phyloP scores from a whole-genome alignment of 2,329 filamentous ascomycete species.

The Colletotrichum zoysiae region DNA sequence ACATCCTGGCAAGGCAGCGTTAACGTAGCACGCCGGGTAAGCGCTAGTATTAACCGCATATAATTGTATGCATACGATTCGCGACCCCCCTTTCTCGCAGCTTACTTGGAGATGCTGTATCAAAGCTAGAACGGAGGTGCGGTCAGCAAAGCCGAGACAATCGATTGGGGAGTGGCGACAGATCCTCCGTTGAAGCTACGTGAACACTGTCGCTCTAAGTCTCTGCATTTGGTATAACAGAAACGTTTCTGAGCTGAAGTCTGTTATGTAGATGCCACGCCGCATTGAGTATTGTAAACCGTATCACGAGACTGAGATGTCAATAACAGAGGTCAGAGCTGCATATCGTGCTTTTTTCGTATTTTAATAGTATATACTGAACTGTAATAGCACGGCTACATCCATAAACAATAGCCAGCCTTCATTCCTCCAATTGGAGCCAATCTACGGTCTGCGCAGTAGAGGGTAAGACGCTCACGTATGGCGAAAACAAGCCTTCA shows the following conservation, averaged over 20 bases:
- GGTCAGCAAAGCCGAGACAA: not conserved
- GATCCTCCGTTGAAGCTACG: not conserved
- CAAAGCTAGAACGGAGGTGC: not conserved
- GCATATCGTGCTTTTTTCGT: no score
- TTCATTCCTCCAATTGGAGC: not conserved
- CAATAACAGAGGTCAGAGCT: no score
- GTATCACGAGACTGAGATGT: no score
- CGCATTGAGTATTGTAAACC: no score
- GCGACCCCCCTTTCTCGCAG: not conserved
- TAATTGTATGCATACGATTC: not conserved
- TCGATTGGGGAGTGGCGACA: not conserved
- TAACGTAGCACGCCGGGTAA: conserved; percentile 22
- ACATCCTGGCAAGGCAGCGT: not conserved
- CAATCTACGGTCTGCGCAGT: not conserved
- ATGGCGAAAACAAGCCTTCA: not conserved
- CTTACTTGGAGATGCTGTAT: not conserved
- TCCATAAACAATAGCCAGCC: not conserved
- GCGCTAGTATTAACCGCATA: conserved; percentile 7
- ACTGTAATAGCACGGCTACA: no score
- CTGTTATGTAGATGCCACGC: no score
- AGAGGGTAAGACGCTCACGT: not conserved
- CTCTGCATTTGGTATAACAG: no score
- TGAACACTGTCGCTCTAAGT: no score
- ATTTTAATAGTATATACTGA: no score
- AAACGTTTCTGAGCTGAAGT: no score